Conservation (phyloP, 2,329 filamentous ascomycete genomes). For the Sordariomycetes sp. region DNA sequence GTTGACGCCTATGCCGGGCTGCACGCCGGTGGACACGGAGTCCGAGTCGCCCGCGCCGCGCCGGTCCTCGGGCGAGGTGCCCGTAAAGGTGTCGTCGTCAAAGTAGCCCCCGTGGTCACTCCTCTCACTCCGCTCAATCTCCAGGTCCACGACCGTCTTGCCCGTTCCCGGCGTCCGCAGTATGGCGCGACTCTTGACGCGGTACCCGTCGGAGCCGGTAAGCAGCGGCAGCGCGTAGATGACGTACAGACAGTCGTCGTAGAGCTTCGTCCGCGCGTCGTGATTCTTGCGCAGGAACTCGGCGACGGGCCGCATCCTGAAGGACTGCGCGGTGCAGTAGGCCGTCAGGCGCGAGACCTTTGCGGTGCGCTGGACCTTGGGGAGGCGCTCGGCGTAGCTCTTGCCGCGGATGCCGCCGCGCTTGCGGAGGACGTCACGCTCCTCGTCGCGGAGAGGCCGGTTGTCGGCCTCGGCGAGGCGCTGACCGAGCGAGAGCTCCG, state of each 20-base stretch:
- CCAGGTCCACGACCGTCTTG: slow-evolving; percentile 82
- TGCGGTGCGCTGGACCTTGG: slow-evolving; percentile 76
- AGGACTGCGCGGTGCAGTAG: slow-evolving; percentile 91
- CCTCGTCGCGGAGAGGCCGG: slow-evolving; percentile 53
- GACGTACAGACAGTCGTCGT: slow-evolving; percentile 93
- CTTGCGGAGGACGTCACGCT: slow-evolving; percentile 50
- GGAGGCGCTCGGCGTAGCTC: slow-evolving; percentile 85
- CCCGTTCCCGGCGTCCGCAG: slow-evolving; percentile 81
- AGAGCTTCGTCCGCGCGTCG: slow-evolving; percentile 84
- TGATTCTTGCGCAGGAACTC: slow-evolving; percentile 81
- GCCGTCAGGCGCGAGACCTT: slow-evolving; percentile 85
- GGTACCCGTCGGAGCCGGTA: slow-evolving; percentile 73
- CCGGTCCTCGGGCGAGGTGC: slow-evolving; percentile 12
- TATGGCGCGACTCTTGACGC: slow-evolving; percentile 79
- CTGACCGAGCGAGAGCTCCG: slow-evolving; percentile 25
- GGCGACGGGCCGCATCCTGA: slow-evolving; percentile 78
- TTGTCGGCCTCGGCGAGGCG: slow-evolving; percentile 41
- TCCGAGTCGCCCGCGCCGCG: not conserved
- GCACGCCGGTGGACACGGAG: not conserved
- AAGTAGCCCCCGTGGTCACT: slow-evolving; percentile 75
- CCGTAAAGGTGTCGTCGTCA: slow-evolving; percentile 52
- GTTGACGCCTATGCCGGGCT: slow-evolving; percentile 9
- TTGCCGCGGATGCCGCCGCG: slow-evolving; percentile 56
- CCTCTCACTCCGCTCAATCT: slow-evolving; percentile 87
- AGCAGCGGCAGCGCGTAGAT: slow-evolving; percentile 88